Evolutionary conservation across 225 moss, liverwort and hornwort species (phyloP).

Genomic region (Pseudisothecium myosuroides): DNA sequence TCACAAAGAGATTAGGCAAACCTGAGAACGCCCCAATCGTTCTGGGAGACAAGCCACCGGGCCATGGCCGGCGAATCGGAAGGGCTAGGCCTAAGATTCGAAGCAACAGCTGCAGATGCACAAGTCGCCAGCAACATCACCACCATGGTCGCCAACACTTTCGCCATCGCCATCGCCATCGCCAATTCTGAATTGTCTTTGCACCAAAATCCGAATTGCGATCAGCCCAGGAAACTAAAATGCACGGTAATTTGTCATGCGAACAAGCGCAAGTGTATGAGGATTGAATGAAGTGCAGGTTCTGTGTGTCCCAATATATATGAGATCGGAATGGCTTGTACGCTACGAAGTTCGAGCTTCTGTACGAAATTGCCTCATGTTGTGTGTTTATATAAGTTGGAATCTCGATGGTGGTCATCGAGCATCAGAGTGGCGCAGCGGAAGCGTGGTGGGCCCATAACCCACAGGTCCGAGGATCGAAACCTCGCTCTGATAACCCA

Average conservation of each 20-base stretch:
- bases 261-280: background rate
- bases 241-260: no score
- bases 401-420: rapidly evolving
- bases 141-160: background rate
- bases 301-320: no score
- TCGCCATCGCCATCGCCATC: background rate
- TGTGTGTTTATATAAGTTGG: rapidly evolving
- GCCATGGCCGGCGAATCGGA: constrained; percentile 77
- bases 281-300: background rate
- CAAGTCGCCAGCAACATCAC: background rate
- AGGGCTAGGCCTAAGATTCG: constrained; percentile 40
- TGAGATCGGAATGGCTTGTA: background rate
- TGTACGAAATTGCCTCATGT: rapidly evolving
- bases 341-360: background rate
- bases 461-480: constrained; percentile 45
- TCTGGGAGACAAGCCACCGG: constrained; percentile 75
- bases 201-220: background rate
- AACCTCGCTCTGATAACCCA: constrained; percentile 27
- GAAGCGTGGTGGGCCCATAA: constrained; percentile 50
- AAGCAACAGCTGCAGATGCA: background rate
- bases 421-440: constrained; percentile 36
- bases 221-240: background rate
- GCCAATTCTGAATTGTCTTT: background rate
- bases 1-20: background rate
- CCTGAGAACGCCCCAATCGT: constrained; percentile 91